Conservation (phyloP, 1,139 yeast genomes). For the Scheffersomyces quercinus region DNA sequence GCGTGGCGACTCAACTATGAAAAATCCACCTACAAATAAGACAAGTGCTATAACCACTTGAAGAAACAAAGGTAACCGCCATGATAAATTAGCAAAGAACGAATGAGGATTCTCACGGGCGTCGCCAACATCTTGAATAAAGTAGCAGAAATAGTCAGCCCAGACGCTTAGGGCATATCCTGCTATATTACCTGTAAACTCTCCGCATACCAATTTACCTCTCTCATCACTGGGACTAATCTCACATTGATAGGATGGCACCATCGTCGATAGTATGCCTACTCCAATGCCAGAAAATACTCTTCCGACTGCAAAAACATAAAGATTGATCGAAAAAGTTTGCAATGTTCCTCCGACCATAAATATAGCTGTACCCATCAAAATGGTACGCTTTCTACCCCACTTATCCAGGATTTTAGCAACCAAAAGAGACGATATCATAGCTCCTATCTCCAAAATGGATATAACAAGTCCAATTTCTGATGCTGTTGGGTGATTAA, state of each 20-base stretch:
- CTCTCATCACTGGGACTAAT: conserved; percentile 56
- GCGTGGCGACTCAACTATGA: conserved; percentile 57
- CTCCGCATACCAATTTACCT: conserved; percentile 56
- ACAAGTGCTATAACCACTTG: conserved; percentile 50
- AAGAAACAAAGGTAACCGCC: conserved; percentile 53
- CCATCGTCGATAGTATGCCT: conserved; percentile 53
- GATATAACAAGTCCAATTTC: conserved; percentile 53
- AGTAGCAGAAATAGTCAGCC: conserved; percentile 55
- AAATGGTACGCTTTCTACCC: conserved; percentile 51
- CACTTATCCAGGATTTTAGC: conserved; percentile 46
- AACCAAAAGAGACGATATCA: conserved; percentile 47
- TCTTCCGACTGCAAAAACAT: conserved; percentile 48
- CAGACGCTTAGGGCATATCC: conserved; percentile 57
- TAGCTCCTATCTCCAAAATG: conserved; percentile 54
- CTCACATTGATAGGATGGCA: conserved; percentile 58
- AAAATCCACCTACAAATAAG: conserved; percentile 51
- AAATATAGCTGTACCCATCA: conserved; percentile 49
- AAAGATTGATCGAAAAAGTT: conserved; percentile 43
- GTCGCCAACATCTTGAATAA: conserved; percentile 43
- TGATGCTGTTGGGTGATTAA: conserved; percentile 45
- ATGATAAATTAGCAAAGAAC: conserved; percentile 47
- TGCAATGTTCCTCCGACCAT: conserved; percentile 55
- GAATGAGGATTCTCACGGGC: conserved; percentile 37
- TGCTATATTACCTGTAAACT: conserved; percentile 53
- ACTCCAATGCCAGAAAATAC: conserved; percentile 55